Evolutionary conservation across 495 filamentous ascomycete species (phyloP), one percentile per base, ranked within the genome.

Genomic region (Penicillium lividum): DNA sequence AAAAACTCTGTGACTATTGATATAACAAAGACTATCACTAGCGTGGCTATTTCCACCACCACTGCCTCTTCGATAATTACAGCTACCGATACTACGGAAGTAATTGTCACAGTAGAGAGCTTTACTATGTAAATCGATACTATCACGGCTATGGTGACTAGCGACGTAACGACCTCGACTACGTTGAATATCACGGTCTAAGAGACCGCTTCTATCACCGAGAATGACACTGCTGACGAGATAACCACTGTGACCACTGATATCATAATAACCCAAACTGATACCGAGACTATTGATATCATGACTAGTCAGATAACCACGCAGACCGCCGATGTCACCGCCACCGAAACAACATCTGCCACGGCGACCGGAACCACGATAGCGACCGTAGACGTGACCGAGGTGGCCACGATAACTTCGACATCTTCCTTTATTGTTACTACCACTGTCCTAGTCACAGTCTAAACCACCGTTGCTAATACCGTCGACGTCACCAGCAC

Each of bases 261-360:
- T 27, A 16, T 52, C 16, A 52, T 31, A 18, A 52, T 18, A 18
- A 38, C 18, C 7, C 30, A 52, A 38, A 52, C 33, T 5, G n/a
- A 40, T 40, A 52, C 50, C 13, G 50, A 52, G 50, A 52, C 50
- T 52, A 25, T 52, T 38, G 33, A 38, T 40, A 52, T 52, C 4
- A 25, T 18, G 18, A 52, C 31, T 10, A 52, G 30, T 15, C 31
- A 52, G 31, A 52, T 31, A 22, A 13, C 16, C 3, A 52, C 50
- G 0, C 50, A 52, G 16, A 36, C 50, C 9, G 2, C 30, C 15
- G 50, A 52, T 40, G 33, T 25, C 16, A 52, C 50, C 2, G 15
- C 33, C 11, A 52, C 18, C 3, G 50, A 36, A 18, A 52, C 29
- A 27, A 22, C 50, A 9, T 52, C 50, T 22, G 50, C 40, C 6